These are phyloP conservation scores for Aphanomyces euteiches DNA, from an alignment of 352 stramenopile genomes.

Conservation along the genomic window DNA sequence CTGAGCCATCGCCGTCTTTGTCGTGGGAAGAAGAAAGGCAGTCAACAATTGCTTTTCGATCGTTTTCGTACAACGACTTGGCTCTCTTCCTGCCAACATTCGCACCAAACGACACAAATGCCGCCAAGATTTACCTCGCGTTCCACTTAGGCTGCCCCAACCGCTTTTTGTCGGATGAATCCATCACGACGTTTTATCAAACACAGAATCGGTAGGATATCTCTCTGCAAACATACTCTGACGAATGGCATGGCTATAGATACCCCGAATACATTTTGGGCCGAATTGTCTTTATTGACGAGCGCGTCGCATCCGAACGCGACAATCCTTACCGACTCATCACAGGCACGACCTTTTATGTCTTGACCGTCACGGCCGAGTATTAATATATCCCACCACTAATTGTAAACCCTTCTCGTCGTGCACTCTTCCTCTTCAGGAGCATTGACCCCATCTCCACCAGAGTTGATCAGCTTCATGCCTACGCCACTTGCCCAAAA, in stretches of 20 bases:
- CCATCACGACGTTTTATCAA: constrained; percentile 84
- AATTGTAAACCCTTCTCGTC: too few species aligned
- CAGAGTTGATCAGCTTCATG: too few species aligned
- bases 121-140: constrained; percentile 77
- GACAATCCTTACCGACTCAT: constrained; percentile 79
- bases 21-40: constrained; percentile 37
- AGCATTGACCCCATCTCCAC: too few species aligned
- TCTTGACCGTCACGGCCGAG: constrained; percentile 59
- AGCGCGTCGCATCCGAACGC: constrained; percentile 69
- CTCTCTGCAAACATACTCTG: not conserved
- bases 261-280: constrained; percentile 86
- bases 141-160: constrained; percentile 84
- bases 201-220: constrained; percentile 61
- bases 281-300: constrained; percentile 83
- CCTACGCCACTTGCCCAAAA: too few species aligned
- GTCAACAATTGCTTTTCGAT: constrained; percentile 85
- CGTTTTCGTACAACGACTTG: constrained; percentile 76
- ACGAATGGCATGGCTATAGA: constrained; percentile 36
- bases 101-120: constrained; percentile 58
- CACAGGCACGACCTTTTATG: constrained; percentile 79
- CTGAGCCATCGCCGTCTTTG: not conserved
- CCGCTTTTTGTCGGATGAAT: constrained; percentile 83
- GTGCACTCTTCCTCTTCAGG: too few species aligned
- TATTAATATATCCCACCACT: constrained; percentile 16
- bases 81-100: constrained; percentile 82